Percentiles rank a stretch among this genome's conserved stretches.
Evolutionary conservation across 495 filamentous ascomycete species (phyloP).

Genomic region (Neurospora sp.): DNA sequence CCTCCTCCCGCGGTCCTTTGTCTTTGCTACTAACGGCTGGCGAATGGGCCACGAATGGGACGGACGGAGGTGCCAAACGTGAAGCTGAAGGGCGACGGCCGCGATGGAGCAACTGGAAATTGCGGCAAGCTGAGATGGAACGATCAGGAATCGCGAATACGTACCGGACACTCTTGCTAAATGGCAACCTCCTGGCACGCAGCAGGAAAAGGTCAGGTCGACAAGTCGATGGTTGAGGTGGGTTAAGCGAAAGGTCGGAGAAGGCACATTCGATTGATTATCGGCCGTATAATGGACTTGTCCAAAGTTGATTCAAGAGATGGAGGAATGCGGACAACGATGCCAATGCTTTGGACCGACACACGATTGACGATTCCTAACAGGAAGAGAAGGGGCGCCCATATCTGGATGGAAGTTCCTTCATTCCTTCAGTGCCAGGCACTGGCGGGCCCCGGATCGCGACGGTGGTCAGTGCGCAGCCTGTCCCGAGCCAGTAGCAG

Average conservation of each 20-base stretch:
- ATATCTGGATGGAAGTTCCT: neutral
- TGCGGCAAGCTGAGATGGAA: neutral
- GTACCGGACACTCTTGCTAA: neutral
- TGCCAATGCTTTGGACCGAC: neutral
- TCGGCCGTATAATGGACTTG: neutral
- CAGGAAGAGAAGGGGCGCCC: neutral
- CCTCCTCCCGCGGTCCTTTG: neutral
- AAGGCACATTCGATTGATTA: neutral
- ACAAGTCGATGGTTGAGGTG: neutral
- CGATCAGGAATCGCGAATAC: neutral
- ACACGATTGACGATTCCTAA: neutral
- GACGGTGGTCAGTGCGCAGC: neutral
- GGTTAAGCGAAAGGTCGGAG: neutral
- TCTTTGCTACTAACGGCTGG: neutral
- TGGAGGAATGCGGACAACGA: neutral
- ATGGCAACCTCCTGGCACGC: neutral
- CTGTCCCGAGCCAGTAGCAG: neutral
- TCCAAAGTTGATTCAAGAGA: neutral
- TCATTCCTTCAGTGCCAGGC: neutral
- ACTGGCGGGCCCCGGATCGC: neutral
- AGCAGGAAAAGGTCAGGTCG: neutral
- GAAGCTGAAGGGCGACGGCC: neutral
- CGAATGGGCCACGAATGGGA: neutral
- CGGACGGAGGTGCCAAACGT: neutral
- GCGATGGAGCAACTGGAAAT: neutral